A percentile compares a stretch with the other conserved stretches of the same genome.
phyloP scores from a whole-genome alignment of 202 grass and related monocot genomes.

The Musa balbisiana region DNA sequence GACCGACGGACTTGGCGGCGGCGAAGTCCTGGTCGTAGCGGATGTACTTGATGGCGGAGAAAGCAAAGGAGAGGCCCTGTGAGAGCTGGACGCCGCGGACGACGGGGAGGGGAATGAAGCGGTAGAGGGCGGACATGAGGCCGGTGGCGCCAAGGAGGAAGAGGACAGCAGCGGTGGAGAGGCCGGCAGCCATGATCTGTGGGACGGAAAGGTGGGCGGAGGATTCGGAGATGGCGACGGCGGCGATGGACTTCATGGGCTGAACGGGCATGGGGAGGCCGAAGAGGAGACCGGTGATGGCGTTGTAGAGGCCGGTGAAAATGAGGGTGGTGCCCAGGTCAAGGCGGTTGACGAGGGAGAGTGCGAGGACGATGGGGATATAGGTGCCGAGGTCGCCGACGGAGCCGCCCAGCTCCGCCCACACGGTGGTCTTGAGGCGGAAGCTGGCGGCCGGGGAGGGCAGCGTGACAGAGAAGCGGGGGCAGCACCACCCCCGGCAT shows the following conservation, averaged over 20 bases:
- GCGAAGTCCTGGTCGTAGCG: constrained; percentile 64
- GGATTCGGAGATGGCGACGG: constrained; percentile 49
- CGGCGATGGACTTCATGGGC: constrained; percentile 83
- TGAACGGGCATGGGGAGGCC: constrained; percentile 81
- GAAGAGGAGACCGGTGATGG: constrained; percentile 57
- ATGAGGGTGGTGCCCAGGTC: constrained; percentile 45
- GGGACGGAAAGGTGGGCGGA: constrained; percentile 47
- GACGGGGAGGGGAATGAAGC: constrained; percentile 59
- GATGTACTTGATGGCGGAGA: constrained; percentile 73
- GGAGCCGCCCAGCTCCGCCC: constrained; percentile 59
- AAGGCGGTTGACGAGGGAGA: constrained; percentile 7
- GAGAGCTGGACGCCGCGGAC: constrained; percentile 72
- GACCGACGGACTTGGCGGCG: constrained; percentile 32
- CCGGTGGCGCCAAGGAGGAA: constrained; percentile 56
- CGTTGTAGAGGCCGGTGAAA: constrained; percentile 82
- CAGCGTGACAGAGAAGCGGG: background rate
- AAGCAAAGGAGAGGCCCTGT: constrained; percentile 58
- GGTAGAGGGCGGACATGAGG: constrained; percentile 60
- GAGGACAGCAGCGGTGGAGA: constrained; percentile 46
- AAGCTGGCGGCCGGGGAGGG: constrained; percentile 28
- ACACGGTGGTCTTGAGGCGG: constrained; percentile 49
- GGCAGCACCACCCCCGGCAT: background rate
- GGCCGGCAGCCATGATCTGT: constrained; percentile 62
- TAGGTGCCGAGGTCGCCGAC: constrained; percentile 84
- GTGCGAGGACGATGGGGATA: constrained; percentile 49